phyloP scores from a whole-genome alignment of 2,329 filamentous ascomycete species.

The Exophiala dermatitidis region DNA sequence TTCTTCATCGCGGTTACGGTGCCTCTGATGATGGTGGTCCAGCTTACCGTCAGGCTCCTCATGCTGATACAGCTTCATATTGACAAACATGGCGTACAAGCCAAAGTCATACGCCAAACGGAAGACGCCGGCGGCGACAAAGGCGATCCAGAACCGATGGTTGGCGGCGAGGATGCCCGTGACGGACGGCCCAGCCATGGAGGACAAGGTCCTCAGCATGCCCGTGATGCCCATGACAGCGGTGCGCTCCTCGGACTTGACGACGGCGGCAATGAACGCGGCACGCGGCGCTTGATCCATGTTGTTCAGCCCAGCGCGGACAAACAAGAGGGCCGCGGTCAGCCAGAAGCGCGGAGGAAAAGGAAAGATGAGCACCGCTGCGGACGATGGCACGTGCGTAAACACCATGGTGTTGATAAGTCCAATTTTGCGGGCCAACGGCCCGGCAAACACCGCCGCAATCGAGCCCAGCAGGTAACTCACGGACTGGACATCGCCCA shows the following conservation, averaged over 20 bases:
- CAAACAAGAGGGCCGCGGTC: conserved; percentile 50
- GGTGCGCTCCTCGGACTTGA: conserved; percentile 58
- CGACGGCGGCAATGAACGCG: conserved; percentile 60
- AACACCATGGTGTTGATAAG: conserved; percentile 61
- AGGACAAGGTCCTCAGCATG: conserved; percentile 54
- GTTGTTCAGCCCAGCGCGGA: conserved; percentile 57
- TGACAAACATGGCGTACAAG: conserved; percentile 53
- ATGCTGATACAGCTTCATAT: conserved; percentile 47
- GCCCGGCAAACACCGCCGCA: conserved; percentile 52
- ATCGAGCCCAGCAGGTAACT: conserved; percentile 50
- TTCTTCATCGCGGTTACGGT: conserved; percentile 3
- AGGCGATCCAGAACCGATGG: conserved; percentile 55
- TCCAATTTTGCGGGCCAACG: conserved; percentile 51
- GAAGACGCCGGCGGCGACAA: conserved; percentile 49
- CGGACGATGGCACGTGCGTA: conserved; percentile 55
- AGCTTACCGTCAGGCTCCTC: conserved; percentile 28
- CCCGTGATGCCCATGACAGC: conserved; percentile 64
- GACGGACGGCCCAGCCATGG: conserved; percentile 48
- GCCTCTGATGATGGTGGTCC: not conserved
- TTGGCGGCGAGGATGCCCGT: conserved; percentile 51
- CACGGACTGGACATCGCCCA: conserved; percentile 53
- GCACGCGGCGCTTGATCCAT: conserved; percentile 63
- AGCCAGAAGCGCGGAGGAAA: conserved; percentile 45
- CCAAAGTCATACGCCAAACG: conserved; percentile 54
- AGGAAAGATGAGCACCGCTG: conserved; percentile 55